Conservation (phyloP, 768 basidiomycete species). For the Suillus occidentalis region DNA sequence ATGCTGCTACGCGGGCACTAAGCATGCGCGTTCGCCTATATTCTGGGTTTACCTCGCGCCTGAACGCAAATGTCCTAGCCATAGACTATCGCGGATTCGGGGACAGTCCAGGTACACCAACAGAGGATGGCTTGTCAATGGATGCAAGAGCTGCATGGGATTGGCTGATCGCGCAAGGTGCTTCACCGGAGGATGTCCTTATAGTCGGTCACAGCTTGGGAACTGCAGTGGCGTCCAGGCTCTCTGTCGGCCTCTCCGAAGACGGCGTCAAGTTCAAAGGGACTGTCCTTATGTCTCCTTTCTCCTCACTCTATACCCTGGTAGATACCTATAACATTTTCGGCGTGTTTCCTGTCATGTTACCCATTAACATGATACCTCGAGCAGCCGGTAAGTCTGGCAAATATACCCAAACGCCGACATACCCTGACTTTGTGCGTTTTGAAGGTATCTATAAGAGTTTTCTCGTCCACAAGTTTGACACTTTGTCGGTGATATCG, state of each 20-base stretch:
- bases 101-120: slow-evolving; percentile 80
- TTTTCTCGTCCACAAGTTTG: slow-evolving; percentile 56
- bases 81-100: slow-evolving; percentile 94
- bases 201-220: slow-evolving; percentile 89
- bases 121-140: slow-evolving; percentile 65
- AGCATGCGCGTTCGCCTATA: slow-evolving; percentile 69
- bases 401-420: neutral
- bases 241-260: slow-evolving; percentile 47
- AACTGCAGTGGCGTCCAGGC: slow-evolving; percentile 68
- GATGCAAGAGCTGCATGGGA: slow-evolving; percentile 83
- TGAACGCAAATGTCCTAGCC: slow-evolving; percentile 74
- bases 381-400: slow-evolving; percentile 55
- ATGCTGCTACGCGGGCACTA: slow-evolving; percentile 77
- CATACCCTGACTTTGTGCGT: slow-evolving; percentile 3
- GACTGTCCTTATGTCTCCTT: slow-evolving; percentile 54
- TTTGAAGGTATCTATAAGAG: slow-evolving; percentile 51
- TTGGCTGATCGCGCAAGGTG: slow-evolving; percentile 66
- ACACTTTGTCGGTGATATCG: slow-evolving; percentile 60
- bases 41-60: slow-evolving; percentile 59
- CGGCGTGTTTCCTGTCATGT: slow-evolving; percentile 67
- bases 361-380: slow-evolving; percentile 67
- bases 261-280: slow-evolving; percentile 45
- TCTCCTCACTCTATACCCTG: slow-evolving; percentile 57
- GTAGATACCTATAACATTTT: slow-evolving; percentile 68
- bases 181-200: slow-evolving; percentile 57